phyloP scores from a whole-genome alignment of 352 stramenopile species.

The Phytophthora multivora region DNA sequence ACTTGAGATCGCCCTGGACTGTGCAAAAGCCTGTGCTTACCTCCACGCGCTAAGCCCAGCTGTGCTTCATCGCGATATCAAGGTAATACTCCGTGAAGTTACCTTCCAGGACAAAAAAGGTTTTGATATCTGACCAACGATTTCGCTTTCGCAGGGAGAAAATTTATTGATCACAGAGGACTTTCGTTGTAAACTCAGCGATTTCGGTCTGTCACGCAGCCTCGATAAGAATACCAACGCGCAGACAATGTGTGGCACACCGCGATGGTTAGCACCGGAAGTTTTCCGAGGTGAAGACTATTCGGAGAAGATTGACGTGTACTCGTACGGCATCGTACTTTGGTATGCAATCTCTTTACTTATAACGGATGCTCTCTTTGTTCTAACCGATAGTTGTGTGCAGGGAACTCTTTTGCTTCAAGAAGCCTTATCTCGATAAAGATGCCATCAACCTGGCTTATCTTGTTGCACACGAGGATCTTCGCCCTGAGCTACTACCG shows the following conservation, averaged over 20 bases:
- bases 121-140: neutral
- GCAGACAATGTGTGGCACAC: conserved; percentile 78
- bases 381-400: neutral
- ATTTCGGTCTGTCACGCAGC: conserved; percentile 76
- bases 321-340: conserved; percentile 85
- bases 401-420: conserved; percentile 85
- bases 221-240: conserved; percentile 71
- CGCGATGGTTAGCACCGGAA: conserved; percentile 78
- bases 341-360: conserved; percentile 41
- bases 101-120: too few relatives aligned
- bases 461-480: conserved; percentile 75
- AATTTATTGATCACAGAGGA: conserved; percentile 76
- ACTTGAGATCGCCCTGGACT: conserved; percentile 73
- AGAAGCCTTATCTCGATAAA: conserved; percentile 82
- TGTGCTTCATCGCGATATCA: conserved; percentile 76
- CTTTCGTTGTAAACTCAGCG: conserved; percentile 76
- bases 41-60: conserved; percentile 64
- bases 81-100: conserved; percentile 32
- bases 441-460: conserved; percentile 81
- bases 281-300: conserved; percentile 86
- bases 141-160: conserved; percentile 45
- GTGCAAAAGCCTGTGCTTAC: conserved; percentile 67
- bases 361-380: neutral
- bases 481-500: conserved; percentile 60
- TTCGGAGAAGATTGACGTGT: conserved; percentile 86